Evolutionary conservation across 2,329 filamentous ascomycete genomes (phyloP), one percentile per base, ranked within the genome.

Genomic region (Cadophora sp.): DNA sequence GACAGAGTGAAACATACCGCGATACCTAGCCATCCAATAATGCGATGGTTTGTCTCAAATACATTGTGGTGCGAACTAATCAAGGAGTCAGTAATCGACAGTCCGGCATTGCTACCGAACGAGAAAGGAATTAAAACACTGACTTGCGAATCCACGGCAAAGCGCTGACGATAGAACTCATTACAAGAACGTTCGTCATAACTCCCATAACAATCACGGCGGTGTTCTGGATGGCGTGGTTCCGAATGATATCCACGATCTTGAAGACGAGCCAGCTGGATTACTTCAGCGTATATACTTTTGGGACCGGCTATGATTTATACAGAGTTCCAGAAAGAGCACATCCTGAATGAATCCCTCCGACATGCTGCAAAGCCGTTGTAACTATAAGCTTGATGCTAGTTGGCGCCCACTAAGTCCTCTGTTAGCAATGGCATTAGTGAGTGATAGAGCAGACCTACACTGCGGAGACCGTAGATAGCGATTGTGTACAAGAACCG

Each of bases 101-200:
- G 51, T 47, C n/a, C 13, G 41, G 63, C 13, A 64, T 53, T 2
- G 50, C 50, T 53, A 36, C 53, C 24, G 18, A 18, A 30, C 24
- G 39, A 39, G 53, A 20, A 59, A 45, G 43, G 22, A 66, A 45
- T 56, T 18, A 30, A 56, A 60, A 51, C 13, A 78, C 78, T 72
- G 18, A 80, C 79, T 81, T 80, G 55, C 79, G 75, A 61, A 80
- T 76, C 79, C 79, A 80, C 7, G 79, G 79, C 65, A 79, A 80
- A 18, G 79, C 79, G 66, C 79, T 80, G 56, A 80, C 64, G 6
- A 80, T 74, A 14, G 79, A 80, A 58, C 80, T 75, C 27, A 81
- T 73, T 18, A 80, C 76, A 48, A 80, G 70, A 1, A 76, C 70
- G 58, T 78, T 79, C 27, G 79, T 81, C 65, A 80, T 76, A 45